phyloP scores from a whole-genome alignment of 305 asterid genomes.

The Fraxinus ornus region DNA sequence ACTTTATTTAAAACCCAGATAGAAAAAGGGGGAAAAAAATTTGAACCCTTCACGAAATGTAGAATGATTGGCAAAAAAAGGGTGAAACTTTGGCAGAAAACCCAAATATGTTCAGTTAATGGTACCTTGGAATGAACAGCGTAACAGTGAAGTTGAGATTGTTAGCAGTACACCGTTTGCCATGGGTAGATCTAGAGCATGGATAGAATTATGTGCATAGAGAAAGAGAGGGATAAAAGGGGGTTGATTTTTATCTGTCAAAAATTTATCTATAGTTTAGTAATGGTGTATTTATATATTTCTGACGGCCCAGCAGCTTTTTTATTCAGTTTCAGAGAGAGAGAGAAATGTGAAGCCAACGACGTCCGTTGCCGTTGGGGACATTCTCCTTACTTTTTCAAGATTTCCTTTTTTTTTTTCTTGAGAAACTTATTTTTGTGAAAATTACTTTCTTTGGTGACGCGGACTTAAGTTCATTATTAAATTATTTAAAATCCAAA shows the following conservation, averaged over 20 bases:
- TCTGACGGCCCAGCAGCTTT: slow-evolving; percentile 42
- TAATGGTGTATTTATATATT: slow-evolving; percentile 29
- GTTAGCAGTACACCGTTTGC: slow-evolving; percentile 30
- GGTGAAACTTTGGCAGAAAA: slow-evolving; percentile 22
- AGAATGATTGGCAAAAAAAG: background rate
- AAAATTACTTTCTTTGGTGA: background rate
- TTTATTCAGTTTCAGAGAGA: slow-evolving; percentile 19
- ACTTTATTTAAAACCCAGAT: background rate
- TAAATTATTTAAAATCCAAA: background rate
- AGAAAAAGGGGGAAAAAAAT: background rate
- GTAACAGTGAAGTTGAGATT: slow-evolving; percentile 24
- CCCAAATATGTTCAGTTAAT: slow-evolving; percentile 19
- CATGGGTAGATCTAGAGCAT: slow-evolving; percentile 79
- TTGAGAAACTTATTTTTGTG: background rate
- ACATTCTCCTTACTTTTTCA: slow-evolving; percentile 38
- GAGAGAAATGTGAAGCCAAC: slow-evolving; percentile 21
- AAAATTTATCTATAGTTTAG: slow-evolving; percentile 28
- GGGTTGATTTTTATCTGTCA: slow-evolving; percentile 20
- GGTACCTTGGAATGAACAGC: slow-evolving; percentile 34
- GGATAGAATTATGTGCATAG: slow-evolving; percentile 24
- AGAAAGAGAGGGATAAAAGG: slow-evolving; percentile 19
- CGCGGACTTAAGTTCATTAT: background rate
- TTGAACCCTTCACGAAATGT: background rate
- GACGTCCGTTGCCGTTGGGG: slow-evolving; percentile 36
- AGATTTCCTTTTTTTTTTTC: background rate